phyloP scores from a whole-genome alignment of 306 rosid species.

The Vigna hirtella region DNA sequence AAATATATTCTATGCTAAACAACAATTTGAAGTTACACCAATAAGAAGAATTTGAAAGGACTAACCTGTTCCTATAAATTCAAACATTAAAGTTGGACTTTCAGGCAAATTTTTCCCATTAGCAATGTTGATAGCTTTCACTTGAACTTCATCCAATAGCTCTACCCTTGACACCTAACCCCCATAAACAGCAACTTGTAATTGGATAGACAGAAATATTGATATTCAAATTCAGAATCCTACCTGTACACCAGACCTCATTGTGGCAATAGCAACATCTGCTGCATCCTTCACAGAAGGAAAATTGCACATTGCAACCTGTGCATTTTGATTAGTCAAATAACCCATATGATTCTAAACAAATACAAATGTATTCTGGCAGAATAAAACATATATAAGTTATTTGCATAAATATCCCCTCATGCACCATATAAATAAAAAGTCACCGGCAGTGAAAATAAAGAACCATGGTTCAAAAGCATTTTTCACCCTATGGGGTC shows the following conservation, averaged over 20 bases:
- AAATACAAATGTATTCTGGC: slow-evolving; percentile 30
- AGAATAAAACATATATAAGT: slow-evolving; percentile 26
- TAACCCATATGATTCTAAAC: slow-evolving; percentile 29
- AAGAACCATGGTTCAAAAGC: slow-evolving; percentile 29
- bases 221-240: slow-evolving; percentile 39
- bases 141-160: slow-evolving; percentile 92
- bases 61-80: slow-evolving; percentile 89
- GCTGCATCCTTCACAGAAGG: slow-evolving; percentile 94
- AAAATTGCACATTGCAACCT: slow-evolving; percentile 99
- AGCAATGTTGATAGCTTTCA: slow-evolving; percentile 89
- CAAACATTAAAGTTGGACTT: slow-evolving; percentile 88
- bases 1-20: not conserved
- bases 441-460: slow-evolving; percentile 11
- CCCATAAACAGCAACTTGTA: slow-evolving; percentile 38
- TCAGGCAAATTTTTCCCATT: slow-evolving; percentile 86
- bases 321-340: slow-evolving; percentile 46
- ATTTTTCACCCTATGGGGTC: not conserved
- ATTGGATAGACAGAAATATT: slow-evolving; percentile 28
- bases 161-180: slow-evolving; percentile 94
- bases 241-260: slow-evolving; percentile 98
- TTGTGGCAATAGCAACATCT: slow-evolving; percentile 91
- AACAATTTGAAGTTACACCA: not conserved
- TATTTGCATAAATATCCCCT: slow-evolving; percentile 13
- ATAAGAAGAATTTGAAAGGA: slow-evolving; percentile 26
- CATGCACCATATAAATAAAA: slow-evolving; percentile 24